A percentile compares a stretch with the other conserved stretches of the same genome.
These are phyloP conservation scores for Cytospora mali DNA, from an alignment of 2,329 filamentous ascomycete genomes.

Conservation along the genomic window DNA sequence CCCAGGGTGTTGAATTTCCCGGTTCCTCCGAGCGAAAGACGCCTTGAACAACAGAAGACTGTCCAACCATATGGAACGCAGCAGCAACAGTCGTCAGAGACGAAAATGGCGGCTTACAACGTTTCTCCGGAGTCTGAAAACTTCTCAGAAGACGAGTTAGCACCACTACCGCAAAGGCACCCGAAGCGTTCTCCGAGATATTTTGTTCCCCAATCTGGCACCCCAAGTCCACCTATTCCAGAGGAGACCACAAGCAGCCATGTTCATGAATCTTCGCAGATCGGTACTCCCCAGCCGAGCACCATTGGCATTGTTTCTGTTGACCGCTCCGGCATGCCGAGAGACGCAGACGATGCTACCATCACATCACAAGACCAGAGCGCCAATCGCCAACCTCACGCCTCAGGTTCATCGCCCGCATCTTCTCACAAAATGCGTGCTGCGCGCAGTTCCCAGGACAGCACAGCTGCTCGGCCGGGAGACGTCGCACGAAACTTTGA, in stretches of 20 bases:
- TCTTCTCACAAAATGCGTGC: constrained; percentile 55
- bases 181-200: constrained; percentile 23
- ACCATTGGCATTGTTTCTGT: constrained; percentile 45
- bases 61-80: not conserved
- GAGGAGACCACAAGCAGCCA: constrained; percentile 35
- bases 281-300: constrained; percentile 28
- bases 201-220: constrained; percentile 6
- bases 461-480: constrained; percentile 49
- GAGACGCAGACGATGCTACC: constrained; percentile 39
- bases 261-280: constrained; percentile 20
- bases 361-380: constrained; percentile 29
- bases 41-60: constrained; percentile 5
- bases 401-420: constrained; percentile 55
- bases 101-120: constrained; percentile 42
- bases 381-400: constrained; percentile 44
- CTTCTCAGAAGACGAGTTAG: constrained; percentile 39
- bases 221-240: constrained; percentile 31
- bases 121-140: constrained; percentile 36
- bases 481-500: constrained; percentile 73
- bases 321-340: constrained; percentile 39
- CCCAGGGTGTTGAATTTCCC: not conserved
- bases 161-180: constrained; percentile 37
- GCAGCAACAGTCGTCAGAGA: constrained; percentile 30
- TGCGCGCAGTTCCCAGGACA: constrained; percentile 62
- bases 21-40: not conserved